Base-by-base conservation (phyloP, 2,329 filamentous ascomycete species). In the Triangularia setosa region DNA sequence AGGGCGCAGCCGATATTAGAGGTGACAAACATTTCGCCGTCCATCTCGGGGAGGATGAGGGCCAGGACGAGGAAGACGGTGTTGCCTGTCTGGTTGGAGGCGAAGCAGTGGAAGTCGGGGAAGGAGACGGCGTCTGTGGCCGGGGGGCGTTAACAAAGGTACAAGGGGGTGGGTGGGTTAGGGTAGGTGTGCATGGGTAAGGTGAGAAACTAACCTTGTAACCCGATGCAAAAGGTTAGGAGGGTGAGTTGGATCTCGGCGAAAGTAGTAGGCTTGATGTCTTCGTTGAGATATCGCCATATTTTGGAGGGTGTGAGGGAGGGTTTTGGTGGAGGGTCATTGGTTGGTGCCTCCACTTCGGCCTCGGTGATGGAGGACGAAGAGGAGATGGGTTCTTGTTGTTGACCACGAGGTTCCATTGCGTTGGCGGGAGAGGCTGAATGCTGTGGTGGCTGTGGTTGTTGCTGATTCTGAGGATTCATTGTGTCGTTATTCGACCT, bases 81-180 rank as follows among this genome's bases (percentile, higher is more conserved):
- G 75, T 88, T 89, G 64, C 87, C 86, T 0, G 86, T 89, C 71
- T 89, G 85, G 73, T 88, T 88, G 28, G 84, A 87, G 14, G 84
- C 83, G 73, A 88, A 87, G 71, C 84, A 87, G 73, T 82, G 81
- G 73, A 84, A 88, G 71, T 87, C 84, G 23, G 83, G 83, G 71
- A 86, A 88, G 2, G 84, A 81, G 21, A 84, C 81, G 58, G 84
- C 84, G 74, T 88, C 84, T 80, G 30, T 24, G n/a, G 2, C 11
- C 11, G 30, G 30, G 18, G n/a, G 12, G 30, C 3, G 40, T 55
- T 44, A 44, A 28, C 44, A 54, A 28, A 25, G 30, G 9, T 8
- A 12, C 14, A 12, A 12, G 30, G 11, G 9, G 30, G 14, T 28
- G 27, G 27, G 30, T 27, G 33, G 12, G 48, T 53, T 16, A 53